Evolutionary conservation across 73 alveolate genomes (phyloP).

Genomic region (Paramecium tetraurelia): DNA sequence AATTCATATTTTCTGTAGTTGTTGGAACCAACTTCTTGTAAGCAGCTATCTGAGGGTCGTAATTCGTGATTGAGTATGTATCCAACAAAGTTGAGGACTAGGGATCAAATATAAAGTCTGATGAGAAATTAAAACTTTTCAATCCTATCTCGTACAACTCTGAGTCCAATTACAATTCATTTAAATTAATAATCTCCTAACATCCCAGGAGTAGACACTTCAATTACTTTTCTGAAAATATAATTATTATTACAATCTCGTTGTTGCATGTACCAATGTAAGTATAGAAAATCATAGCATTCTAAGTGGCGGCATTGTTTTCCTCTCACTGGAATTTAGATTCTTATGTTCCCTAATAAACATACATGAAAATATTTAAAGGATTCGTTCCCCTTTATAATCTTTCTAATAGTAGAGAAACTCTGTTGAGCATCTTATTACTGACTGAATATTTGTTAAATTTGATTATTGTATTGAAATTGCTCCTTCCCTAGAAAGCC

Average conservation of each 20-base stretch:
- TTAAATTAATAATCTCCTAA: neutral
- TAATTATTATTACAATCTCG: neutral
- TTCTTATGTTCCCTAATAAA: neutral
- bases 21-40: neutral
- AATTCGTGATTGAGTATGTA: neutral
- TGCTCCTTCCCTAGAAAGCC: neutral
- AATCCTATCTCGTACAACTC: neutral
- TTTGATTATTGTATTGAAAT: neutral
- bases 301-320: neutral
- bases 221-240: neutral
- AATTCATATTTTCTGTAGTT: neutral
- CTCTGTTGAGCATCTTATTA: neutral
- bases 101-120: neutral
- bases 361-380: constrained; percentile 9
- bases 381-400: neutral
- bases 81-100: neutral
- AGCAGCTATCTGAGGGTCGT: neutral
- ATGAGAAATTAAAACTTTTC: neutral
- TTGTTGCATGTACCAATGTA: neutral
- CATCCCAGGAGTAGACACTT: neutral
- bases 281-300: constrained; percentile 1
- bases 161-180: neutral
- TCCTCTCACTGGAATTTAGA: constrained; percentile 18
- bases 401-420: neutral
- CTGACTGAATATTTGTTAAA: neutral